These are phyloP conservation scores for Solanum arcanum DNA, from an alignment of 257 asterid species.

Conservation along the genomic window DNA sequence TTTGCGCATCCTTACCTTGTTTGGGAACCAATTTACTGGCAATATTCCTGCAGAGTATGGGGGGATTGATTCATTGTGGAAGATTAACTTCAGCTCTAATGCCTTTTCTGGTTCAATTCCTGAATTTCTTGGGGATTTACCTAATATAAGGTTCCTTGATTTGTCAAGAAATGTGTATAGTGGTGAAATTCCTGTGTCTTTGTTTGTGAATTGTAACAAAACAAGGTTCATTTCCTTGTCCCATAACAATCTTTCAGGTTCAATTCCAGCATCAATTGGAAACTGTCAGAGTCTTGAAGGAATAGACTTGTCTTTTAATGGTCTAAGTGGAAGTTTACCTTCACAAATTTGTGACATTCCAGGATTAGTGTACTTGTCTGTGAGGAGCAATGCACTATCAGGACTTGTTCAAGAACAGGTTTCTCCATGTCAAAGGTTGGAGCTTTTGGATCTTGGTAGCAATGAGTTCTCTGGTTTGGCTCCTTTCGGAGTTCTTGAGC, in stretches of 20 bases:
- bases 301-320: slow-evolving; percentile 72
- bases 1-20: slow-evolving; percentile 61
- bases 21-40: slow-evolving; percentile 65
- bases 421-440: slow-evolving; percentile 46
- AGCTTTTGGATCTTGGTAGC: slow-evolving; percentile 81
- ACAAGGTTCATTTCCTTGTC: slow-evolving; percentile 69
- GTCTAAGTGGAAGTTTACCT: slow-evolving; percentile 56
- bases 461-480: slow-evolving; percentile 53
- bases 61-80: slow-evolving; percentile 61
- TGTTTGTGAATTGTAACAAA: slow-evolving; percentile 58
- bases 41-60: slow-evolving; percentile 66
- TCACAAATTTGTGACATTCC: slow-evolving; percentile 51
- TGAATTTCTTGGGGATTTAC: slow-evolving; percentile 66
- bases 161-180: slow-evolving; percentile 59
- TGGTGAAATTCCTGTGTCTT: slow-evolving; percentile 60
- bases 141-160: slow-evolving; percentile 80
- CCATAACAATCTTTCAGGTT: slow-evolving; percentile 60
- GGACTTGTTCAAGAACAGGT: slow-evolving; percentile 55
- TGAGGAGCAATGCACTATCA: slow-evolving; percentile 61
- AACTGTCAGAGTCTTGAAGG: slow-evolving; percentile 76
- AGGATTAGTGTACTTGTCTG: slow-evolving; percentile 45
- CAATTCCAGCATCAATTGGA: slow-evolving; percentile 58
- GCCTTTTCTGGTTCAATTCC: slow-evolving; percentile 87
- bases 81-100: slow-evolving; percentile 80
- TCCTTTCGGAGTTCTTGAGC: slow-evolving; percentile 49